Conservation (phyloP, 306 rosid species). For the Spatholobus suberectus region DNA sequence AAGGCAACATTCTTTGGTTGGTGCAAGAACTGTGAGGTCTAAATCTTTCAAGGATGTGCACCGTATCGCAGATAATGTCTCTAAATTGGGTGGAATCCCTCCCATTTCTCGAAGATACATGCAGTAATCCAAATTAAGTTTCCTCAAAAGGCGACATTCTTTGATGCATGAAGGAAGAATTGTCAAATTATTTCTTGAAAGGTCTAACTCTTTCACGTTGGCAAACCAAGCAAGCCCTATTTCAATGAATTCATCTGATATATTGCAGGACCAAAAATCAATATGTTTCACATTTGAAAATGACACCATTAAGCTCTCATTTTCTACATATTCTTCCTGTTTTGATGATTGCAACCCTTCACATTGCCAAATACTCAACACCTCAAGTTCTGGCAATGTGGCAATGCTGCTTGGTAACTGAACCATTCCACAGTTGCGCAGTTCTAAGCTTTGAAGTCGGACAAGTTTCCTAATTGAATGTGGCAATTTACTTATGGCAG, state of each 20-base stretch:
- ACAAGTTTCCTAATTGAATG: not conserved
- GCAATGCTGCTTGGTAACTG: no score
- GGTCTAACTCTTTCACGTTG: no score
- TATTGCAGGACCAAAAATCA: no score
- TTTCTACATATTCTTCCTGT: no score
- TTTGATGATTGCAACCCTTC: no score
- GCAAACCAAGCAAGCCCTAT: no score
- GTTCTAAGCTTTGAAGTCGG: not conserved
- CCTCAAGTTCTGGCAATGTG: no score
- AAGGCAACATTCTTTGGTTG: not conserved
- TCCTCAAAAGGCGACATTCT: not conserved
- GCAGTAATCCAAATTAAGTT: not conserved
- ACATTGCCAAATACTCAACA: no score
- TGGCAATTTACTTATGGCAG: not conserved
- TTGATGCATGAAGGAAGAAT: not conserved
- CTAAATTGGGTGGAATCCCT: slow-evolving; percentile 17
- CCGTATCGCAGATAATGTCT: not conserved
- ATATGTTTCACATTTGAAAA: no score
- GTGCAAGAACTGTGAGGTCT: not conserved
- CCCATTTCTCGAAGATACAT: not conserved
- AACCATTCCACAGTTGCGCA: not conserved
- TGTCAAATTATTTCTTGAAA: not conserved
- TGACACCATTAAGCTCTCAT: no score
- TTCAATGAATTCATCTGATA: no score
- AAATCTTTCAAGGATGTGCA: slow-evolving; percentile 17